Base-by-base conservation (phyloP, 805 yeast genomes). In the Metschnikowia koreensis region DNA sequence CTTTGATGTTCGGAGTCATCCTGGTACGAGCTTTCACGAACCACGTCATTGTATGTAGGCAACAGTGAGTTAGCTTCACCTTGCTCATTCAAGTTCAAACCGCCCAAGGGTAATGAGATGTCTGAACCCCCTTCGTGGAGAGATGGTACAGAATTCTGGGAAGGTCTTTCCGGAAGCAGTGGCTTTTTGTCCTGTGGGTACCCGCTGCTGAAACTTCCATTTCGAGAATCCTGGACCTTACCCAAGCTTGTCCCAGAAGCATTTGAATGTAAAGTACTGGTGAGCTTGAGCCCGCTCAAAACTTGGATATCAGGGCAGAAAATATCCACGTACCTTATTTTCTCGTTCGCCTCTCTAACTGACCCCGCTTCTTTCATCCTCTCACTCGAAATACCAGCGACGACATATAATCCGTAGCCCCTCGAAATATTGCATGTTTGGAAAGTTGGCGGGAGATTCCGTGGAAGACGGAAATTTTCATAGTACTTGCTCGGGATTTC, bases 401-500 rank as follows among this genome's bases (percentile, higher is more conserved):
- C 55, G 11, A 79, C 59, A 38, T 59, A 63, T 39, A 81, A 48
- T 5, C 59, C 55, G 59, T 82, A 81, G n/a, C 52, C 56, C 38
- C 87, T 70, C 10, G 69, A 60, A 22, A 85, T 73, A 59, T 82
- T 83, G 59, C 88, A 83, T 5, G 83, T 76, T 27, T 62, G 65
- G 62, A 86, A 85, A 16, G 79, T 65, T 1, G 89, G 87, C 2
- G 83, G 68, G 4, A 80, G 66, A 40, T 71, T 58, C 43, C 73
- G 76, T 0, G 87, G 85, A 15, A 81, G 54, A 2, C 67, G 62
- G 41, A 81, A 74, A 53, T 70, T 72, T 27, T 67, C 57, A 53
- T 69, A 77, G 50, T 72, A 62, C 43, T 67, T 60, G 22, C 54
- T 55, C 0, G 83, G 81, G 16, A 79, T 70, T 52, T 75, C 80